Evolutionary conservation across 2,329 filamentous ascomycete genomes (phyloP).

Genomic region (Emmonsiellopsis sp.): DNA sequence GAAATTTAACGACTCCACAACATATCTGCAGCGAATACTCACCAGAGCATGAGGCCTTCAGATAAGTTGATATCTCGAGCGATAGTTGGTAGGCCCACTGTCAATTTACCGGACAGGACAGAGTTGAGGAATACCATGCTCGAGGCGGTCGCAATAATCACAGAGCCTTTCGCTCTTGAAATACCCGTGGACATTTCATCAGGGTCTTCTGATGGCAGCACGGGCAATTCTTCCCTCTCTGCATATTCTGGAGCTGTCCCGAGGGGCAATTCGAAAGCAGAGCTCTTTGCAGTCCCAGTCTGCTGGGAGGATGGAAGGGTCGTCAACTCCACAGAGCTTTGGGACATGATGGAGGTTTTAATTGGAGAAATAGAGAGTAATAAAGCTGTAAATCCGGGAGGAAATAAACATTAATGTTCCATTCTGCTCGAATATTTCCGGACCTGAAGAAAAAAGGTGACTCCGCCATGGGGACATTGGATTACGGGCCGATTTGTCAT

Average conservation of each 20-base stretch:
- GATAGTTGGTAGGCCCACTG: slow-evolving; percentile 16
- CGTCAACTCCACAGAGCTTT: slow-evolving; percentile 1
- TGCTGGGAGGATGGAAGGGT: background rate
- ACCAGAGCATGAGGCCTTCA: slow-evolving; percentile 18
- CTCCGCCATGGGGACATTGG: too few relatives aligned
- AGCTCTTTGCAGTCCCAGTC: background rate
- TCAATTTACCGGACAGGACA: slow-evolving; percentile 15
- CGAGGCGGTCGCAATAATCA: slow-evolving; percentile 11
- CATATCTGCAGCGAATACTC: background rate
- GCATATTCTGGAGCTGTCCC: background rate
- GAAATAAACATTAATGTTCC: too few relatives aligned
- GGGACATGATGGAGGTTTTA: slow-evolving; percentile 1
- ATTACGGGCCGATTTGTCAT: too few relatives aligned
- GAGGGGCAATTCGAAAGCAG: background rate
- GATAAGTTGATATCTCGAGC: slow-evolving; percentile 15
- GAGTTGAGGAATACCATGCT: slow-evolving; percentile 14
- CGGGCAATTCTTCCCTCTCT: background rate
- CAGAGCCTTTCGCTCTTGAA: slow-evolving; percentile 5
- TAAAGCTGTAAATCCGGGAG: too few relatives aligned
- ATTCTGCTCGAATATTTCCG: too few relatives aligned
- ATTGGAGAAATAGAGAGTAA: background rate
- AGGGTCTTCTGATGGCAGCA: background rate
- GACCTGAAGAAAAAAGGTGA: too few relatives aligned
- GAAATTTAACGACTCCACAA: background rate
- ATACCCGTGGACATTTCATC: background rate